Evolutionary conservation across 306 rosid species (phyloP).

Genomic region (Malus fusca): DNA sequence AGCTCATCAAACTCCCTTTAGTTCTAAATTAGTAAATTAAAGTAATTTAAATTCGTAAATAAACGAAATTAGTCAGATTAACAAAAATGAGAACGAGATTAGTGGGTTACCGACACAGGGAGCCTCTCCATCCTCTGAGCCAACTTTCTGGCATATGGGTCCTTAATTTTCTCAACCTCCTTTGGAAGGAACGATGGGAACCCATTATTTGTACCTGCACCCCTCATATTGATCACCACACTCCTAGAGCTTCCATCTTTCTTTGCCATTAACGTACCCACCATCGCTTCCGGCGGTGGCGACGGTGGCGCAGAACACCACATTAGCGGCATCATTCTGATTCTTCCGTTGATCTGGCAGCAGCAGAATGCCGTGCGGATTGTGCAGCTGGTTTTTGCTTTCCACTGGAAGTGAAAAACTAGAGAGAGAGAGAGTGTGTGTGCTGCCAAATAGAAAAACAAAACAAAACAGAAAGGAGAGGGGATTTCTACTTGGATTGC

Average conservation of each 20-base stretch:
- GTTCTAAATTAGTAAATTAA: too few species aligned
- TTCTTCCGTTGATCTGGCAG: not conserved
- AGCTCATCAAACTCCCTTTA: too few species aligned
- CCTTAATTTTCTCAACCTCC: constrained; percentile 50
- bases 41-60: not conserved
- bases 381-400: not conserved
- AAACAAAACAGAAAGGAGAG: not conserved
- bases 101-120: constrained; percentile 49
- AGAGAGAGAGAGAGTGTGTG: too few species aligned
- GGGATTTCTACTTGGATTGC: not conserved
- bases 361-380: not conserved
- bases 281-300: not conserved
- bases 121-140: constrained; percentile 72
- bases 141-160: constrained; percentile 57
- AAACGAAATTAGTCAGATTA: not conserved
- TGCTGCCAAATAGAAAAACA: not conserved
- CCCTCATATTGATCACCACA: not conserved
- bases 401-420: not conserved
- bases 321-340: constrained; percentile 2
- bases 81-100: not conserved
- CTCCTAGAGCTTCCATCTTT: constrained; percentile 13
- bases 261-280: not conserved
- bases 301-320: not conserved
- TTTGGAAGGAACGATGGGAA: constrained; percentile 79
- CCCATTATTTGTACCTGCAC: constrained; percentile 2